phyloP scores from a whole-genome alignment of 2,329 filamentous ascomycete species.

The Alternaria brassicae region DNA sequence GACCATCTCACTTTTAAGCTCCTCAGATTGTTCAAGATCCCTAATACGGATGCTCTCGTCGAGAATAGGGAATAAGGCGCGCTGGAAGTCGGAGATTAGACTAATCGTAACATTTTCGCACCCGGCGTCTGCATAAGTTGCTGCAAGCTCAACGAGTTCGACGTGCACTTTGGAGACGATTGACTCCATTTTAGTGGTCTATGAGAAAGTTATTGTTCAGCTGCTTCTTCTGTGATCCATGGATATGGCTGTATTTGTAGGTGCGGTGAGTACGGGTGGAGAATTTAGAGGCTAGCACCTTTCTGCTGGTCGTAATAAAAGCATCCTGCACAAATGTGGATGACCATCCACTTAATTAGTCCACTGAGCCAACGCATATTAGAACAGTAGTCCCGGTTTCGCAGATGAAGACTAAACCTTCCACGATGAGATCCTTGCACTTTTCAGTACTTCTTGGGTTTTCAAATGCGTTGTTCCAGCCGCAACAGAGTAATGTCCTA shows the following conservation, averaged over 20 bases:
- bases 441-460: constrained; percentile 8
- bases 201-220: constrained; percentile 1
- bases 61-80: constrained; percentile 4
- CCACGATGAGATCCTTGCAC: constrained; percentile 5
- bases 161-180: constrained; percentile 2
- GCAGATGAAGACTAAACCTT: not conserved
- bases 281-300: constrained; percentile 3
- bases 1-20: constrained; percentile 3
- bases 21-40: constrained; percentile 4
- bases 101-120: constrained; percentile 7
- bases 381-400: constrained; percentile 6
- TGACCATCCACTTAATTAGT: constrained; percentile 9
- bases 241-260: constrained; percentile 2
- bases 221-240: constrained; percentile 1
- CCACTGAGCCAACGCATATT: constrained; percentile 9
- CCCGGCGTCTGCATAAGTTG: not conserved
- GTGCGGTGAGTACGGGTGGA: not conserved
- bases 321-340: constrained; percentile 6
- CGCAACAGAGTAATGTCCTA: not conserved
- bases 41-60: constrained; percentile 1
- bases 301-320: constrained; percentile 4
- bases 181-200: not conserved
- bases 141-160: not conserved
- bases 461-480: not conserved
- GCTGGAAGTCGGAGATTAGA: constrained; percentile 8